Evolutionary conservation across 176 grass and related monocot genomes (phyloP), one percentile per base, ranked within the genome.

Genomic region (Phyllostachys edulis): DNA sequence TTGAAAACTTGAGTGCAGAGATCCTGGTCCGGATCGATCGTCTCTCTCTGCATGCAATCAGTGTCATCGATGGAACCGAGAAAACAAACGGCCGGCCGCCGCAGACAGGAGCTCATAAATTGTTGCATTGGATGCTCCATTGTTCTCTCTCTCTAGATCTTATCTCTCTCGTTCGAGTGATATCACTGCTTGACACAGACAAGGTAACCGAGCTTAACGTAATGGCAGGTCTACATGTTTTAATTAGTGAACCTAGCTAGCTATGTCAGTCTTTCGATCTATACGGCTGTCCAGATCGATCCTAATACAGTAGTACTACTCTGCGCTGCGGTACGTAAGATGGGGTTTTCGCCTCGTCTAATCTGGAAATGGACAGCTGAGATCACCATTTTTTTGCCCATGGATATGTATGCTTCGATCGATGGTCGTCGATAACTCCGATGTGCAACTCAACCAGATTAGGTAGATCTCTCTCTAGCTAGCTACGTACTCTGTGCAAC

Each of bases 1-100:
- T 29, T 1, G 29, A 29, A 29, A 1, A 29, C 29, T 29, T 29
- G 0, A 1, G 1, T 1, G 1, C 29, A 29, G 29, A 29, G 29
- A 29, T 29, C 0, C 29, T 1, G 29, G 29, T 29, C 29, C 29
- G 1, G 0, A 29, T 29, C 29, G 1, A 29, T 29, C 29, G 29
- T 29, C 18, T 12, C 11, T 24, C 18, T 5, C 0, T 10, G 17
- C 60, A 61, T 71, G 63, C 79, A 67, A 69, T 69, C 79, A 32
- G 38, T 67, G 10, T 57, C 81, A 5, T 84, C 87, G 87, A 84
- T 84, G 81, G 75, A 84, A 89, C 65, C 75, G 68, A 89, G 57
- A 77, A 80, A 73, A 60, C 34, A 7, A n/a, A 76, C 46, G 45
- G 78, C 38, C 38, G 46, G 16, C 42, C 15, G 41, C 76, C 15